Conservation (phyloP, 2,329 filamentous ascomycete species). For the Hymenoscyphus infarciens region DNA sequence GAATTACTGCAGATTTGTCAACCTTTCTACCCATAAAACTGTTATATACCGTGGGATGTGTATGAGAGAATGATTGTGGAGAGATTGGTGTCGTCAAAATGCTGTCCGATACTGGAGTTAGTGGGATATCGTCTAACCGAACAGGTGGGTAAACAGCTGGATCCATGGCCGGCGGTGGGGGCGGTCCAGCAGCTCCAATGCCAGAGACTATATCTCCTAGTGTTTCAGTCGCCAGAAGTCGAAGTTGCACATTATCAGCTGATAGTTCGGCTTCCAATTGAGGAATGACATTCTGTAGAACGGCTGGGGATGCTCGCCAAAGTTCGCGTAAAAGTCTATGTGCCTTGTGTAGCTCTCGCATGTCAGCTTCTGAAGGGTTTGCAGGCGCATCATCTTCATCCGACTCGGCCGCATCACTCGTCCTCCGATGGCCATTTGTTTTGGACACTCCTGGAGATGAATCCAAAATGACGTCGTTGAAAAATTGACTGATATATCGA, state of each 20-base stretch:
- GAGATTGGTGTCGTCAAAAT: conserved; percentile 80
- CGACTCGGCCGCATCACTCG: conserved; percentile 54
- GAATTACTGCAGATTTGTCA: conserved; percentile 79
- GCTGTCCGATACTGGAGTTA: conserved; percentile 49
- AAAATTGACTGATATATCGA: conserved; percentile 90
- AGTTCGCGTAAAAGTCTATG: conserved; percentile 86
- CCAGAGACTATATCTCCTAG: conserved; percentile 93
- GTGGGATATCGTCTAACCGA: conserved; percentile 56
- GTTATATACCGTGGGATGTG: conserved; percentile 74
- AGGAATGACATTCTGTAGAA: conserved; percentile 89
- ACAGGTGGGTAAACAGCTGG: conserved; percentile 81
- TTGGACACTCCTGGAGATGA: conserved; percentile 54
- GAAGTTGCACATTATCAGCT: conserved; percentile 82
- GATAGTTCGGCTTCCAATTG: conserved; percentile 90
- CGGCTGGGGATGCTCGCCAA: conserved; percentile 85
- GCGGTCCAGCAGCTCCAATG: conserved; percentile 86
- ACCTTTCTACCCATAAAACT: conserved; percentile 81
- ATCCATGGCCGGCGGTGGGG: conserved; percentile 68
- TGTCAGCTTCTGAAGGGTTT: conserved; percentile 75
- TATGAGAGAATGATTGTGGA: conserved; percentile 83
- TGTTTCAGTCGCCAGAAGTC: conserved; percentile 86
- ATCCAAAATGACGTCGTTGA: conserved; percentile 93
- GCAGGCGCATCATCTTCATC: conserved; percentile 57
- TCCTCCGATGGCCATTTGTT: conserved; percentile 49
- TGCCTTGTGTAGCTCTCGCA: conserved; percentile 84